Conservation (phyloP, 768 basidiomycete species). For the Megacollybia marginata region DNA sequence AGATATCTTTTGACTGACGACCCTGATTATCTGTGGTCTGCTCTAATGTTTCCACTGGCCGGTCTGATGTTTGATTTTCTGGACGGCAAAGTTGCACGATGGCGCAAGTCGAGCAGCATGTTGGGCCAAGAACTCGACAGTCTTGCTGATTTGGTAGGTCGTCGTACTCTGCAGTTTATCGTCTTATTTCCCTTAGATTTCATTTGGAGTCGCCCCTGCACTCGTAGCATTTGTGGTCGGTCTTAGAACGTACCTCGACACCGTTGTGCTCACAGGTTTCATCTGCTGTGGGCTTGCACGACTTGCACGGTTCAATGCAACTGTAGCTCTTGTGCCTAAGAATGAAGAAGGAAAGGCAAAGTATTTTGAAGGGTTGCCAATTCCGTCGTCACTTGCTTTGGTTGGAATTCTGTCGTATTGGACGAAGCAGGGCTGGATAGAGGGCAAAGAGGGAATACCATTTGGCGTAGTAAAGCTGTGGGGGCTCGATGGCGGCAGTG, state of each 20-base stretch:
- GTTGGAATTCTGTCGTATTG: conserved; percentile 77
- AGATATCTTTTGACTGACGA: conserved; percentile 80
- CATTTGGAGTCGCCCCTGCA: conserved; percentile 97
- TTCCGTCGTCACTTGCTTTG: conserved; percentile 81
- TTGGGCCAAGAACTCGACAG: conserved; percentile 97
- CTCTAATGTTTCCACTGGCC: conserved; percentile 81
- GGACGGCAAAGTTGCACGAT: conserved; percentile 96
- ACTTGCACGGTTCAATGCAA: conserved; percentile 97
- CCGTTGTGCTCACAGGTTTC: conserved; percentile 77
- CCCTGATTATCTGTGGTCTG: conserved; percentile 74
- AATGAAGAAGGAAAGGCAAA: conserved; percentile 79
- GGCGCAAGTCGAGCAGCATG: conserved; percentile 93
- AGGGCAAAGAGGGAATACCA: conserved; percentile 68
- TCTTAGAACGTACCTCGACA: conserved; percentile 87
- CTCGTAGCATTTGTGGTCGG: conserved; percentile 87
- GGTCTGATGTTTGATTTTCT: conserved; percentile 97
- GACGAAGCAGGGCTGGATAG: conserved; percentile 81
- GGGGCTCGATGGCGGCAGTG: conserved; percentile 62
- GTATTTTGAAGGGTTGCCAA: conserved; percentile 97
- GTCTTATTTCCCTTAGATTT: conserved; percentile 51
- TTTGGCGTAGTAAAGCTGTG: conserved; percentile 68
- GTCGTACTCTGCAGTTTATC: conserved; percentile 4
- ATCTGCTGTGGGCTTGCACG: conserved; percentile 96
- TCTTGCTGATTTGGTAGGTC: conserved; percentile 84
- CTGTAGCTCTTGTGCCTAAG: conserved; percentile 90